Evolutionary conservation across 805 yeast genomes (phyloP).

Genomic region (Metschnikowia cerradonensis): DNA sequence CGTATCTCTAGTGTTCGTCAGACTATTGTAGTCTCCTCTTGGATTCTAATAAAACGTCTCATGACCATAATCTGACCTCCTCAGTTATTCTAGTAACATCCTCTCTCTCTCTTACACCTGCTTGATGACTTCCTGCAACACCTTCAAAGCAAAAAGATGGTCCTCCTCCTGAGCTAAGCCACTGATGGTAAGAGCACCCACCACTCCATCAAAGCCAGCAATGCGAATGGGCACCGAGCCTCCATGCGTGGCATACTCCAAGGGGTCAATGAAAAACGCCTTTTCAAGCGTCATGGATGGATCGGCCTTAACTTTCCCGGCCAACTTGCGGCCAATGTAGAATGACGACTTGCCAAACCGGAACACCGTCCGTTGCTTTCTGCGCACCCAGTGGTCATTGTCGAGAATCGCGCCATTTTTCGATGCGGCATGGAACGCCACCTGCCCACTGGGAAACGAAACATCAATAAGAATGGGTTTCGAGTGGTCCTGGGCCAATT

Average conservation of each 20-base stretch:
- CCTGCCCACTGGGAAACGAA: slow-evolving; percentile 42
- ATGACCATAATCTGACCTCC: no score
- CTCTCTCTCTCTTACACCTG: background rate
- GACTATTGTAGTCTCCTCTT: no score
- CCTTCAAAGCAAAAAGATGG: slow-evolving; percentile 44
- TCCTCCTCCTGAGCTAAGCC: slow-evolving; percentile 56
- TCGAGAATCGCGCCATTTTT: slow-evolving; percentile 40
- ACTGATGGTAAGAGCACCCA: slow-evolving; percentile 51
- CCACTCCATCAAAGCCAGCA: slow-evolving; percentile 29
- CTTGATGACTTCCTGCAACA: slow-evolving; percentile 18
- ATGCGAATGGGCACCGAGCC: slow-evolving; percentile 52
- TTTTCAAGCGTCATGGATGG: slow-evolving; percentile 27
- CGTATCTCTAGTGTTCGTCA: no score
- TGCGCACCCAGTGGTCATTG: slow-evolving; percentile 50
- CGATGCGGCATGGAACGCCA: slow-evolving; percentile 42
- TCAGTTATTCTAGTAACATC: no score
- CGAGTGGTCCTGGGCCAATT: slow-evolving; percentile 25
- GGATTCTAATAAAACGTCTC: no score
- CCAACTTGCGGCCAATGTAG: slow-evolving; percentile 43
- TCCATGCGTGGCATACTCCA: slow-evolving; percentile 51
- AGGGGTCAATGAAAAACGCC: slow-evolving; percentile 36
- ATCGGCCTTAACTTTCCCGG: slow-evolving; percentile 21
- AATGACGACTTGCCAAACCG: slow-evolving; percentile 48
- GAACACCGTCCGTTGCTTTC: slow-evolving; percentile 46
- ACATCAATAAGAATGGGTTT: slow-evolving; percentile 47